Conservation (phyloP, 345 rosid species). For the Raphanus sativus region DNA sequence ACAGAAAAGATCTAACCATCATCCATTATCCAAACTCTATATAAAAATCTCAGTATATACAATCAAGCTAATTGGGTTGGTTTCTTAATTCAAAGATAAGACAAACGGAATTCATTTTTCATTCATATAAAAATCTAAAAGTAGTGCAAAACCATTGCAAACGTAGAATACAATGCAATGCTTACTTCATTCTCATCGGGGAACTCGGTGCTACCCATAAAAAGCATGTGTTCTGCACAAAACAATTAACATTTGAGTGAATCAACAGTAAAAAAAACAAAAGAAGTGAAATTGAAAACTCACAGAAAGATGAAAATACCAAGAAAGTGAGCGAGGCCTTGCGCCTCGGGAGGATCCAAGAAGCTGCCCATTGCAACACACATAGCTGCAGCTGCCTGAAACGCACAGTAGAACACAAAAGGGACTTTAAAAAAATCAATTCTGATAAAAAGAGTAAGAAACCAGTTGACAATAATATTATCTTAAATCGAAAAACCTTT, state of each 20-base stretch:
- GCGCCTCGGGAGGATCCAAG: conserved; percentile 92
- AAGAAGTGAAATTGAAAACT: background rate
- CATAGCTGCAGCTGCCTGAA: conserved; percentile 97
- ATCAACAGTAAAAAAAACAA: background rate
- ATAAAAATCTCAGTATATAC: background rate
- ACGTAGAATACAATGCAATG: conserved; percentile 17
- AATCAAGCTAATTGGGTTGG: background rate
- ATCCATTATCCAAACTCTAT: conserved; percentile 10
- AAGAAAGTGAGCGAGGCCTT: conserved; percentile 96
- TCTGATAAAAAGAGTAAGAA: background rate
- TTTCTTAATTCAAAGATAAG: conserved; percentile 12
- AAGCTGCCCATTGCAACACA: conserved; percentile 97
- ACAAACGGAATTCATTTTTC: background rate
- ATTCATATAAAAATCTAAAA: background rate
- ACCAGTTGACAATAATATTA: background rate
- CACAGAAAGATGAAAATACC: conserved; percentile 46
- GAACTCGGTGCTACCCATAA: conserved; percentile 92
- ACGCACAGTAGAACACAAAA: no score
- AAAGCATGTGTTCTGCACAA: conserved; percentile 92
- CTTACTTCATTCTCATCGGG: conserved; percentile 97
- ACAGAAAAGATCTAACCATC: background rate
- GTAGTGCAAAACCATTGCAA: background rate
- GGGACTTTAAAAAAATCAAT: background rate
- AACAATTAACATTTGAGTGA: background rate
- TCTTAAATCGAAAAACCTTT: conserved; percentile 41